These are phyloP conservation scores for Nissolia schottii DNA, from an alignment of 306 rosid species.

Conservation along the genomic window DNA sequence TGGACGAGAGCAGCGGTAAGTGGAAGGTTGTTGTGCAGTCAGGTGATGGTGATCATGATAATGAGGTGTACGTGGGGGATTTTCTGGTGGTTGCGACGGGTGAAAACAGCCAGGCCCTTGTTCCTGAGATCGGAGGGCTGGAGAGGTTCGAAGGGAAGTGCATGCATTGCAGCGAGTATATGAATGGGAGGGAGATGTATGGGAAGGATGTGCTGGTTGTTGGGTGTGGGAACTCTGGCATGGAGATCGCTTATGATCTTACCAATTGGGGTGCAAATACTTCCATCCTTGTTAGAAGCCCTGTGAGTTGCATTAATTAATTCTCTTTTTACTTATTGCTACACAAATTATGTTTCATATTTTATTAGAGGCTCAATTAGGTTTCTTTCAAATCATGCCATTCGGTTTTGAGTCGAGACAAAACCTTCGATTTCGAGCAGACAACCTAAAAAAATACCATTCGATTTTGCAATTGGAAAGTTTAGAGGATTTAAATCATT, in stretches of 20 bases:
- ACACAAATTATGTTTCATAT: too few relatives aligned
- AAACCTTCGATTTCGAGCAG: too few relatives aligned
- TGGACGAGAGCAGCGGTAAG: background rate
- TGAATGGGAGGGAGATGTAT: slow-evolving; percentile 39
- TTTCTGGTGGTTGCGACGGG: slow-evolving; percentile 59
- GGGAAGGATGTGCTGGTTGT: slow-evolving; percentile 60
- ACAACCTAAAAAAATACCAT: too few relatives aligned
- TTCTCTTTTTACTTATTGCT: too few relatives aligned
- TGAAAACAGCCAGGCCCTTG: slow-evolving; percentile 42
- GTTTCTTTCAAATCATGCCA: too few relatives aligned
- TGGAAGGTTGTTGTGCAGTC: slow-evolving; percentile 37
- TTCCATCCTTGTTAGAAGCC: slow-evolving; percentile 46
- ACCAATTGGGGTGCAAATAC: slow-evolving; percentile 52
- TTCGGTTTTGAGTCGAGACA: too few relatives aligned
- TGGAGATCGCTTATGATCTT: slow-evolving; percentile 72
- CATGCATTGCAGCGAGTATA: slow-evolving; percentile 47
- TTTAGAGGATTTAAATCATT: too few relatives aligned
- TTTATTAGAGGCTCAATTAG: too few relatives aligned
- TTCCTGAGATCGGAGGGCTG: slow-evolving; percentile 42
- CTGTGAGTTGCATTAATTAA: slow-evolving; percentile 40
- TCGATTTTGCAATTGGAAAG: too few relatives aligned
- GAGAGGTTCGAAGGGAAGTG: slow-evolving; percentile 36
- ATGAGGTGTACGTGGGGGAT: slow-evolving; percentile 28
- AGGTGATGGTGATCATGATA: background rate
- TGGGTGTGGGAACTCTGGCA: slow-evolving; percentile 70